Evolutionary conservation across 305 asterid genomes (phyloP).

Genomic region (Fraxinus albicans): DNA sequence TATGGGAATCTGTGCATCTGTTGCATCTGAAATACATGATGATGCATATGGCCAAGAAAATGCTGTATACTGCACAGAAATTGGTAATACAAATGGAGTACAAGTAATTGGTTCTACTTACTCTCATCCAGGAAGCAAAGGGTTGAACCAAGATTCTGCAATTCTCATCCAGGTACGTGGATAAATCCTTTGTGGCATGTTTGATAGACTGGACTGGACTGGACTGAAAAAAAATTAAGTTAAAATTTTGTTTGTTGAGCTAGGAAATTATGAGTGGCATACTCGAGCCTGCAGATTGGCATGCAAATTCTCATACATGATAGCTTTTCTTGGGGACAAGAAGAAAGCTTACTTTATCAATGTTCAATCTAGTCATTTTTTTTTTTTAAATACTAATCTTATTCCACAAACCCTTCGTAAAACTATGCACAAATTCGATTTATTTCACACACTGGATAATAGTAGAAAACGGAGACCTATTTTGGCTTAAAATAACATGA

Average conservation of each 20-base stretch:
- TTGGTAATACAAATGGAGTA: slow-evolving; percentile 15
- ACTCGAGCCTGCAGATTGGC: too few relatives aligned
- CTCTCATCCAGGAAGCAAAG: slow-evolving; percentile 66
- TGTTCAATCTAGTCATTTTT: not conserved
- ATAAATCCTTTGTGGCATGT: not conserved
- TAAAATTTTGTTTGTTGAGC: not conserved
- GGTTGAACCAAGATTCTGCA: slow-evolving; percentile 70
- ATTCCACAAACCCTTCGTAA: too few relatives aligned
- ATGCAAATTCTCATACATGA: not conserved
- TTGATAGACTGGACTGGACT: not conserved
- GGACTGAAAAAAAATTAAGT: not conserved
- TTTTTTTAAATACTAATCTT: not conserved
- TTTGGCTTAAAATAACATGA: not conserved
- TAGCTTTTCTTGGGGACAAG: not conserved
- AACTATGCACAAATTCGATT: too few relatives aligned
- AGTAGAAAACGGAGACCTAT: too few relatives aligned
- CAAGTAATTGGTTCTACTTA: slow-evolving; percentile 44
- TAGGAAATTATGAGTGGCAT: not conserved
- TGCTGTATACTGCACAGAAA: slow-evolving; percentile 33
- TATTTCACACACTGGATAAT: too few relatives aligned
- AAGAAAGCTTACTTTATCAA: too few relatives aligned
- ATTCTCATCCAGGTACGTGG: slow-evolving; percentile 56
- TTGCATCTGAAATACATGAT: slow-evolving; percentile 48
- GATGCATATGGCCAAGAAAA: slow-evolving; percentile 51
- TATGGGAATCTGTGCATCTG: slow-evolving; percentile 77